Conservation (phyloP, 345 rosid species). For the Camelina hispida region DNA sequence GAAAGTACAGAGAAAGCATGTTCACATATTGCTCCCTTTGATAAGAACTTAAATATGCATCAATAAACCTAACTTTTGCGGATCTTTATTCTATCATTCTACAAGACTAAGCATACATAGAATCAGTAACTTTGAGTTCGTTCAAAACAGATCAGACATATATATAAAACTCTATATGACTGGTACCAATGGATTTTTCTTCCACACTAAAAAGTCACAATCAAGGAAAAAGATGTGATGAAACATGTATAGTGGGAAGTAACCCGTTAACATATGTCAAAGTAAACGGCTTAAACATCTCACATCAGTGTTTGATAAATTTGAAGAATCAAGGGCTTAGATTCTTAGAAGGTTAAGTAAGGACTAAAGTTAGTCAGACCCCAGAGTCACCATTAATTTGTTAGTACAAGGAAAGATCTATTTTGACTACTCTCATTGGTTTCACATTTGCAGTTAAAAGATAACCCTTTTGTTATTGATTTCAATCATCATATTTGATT, state of each 20-base stretch:
- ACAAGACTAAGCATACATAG: too few species aligned
- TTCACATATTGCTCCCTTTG: too few species aligned
- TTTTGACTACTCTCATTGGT: background rate
- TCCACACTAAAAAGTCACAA: constrained; percentile 21
- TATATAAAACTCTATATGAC: constrained; percentile 7
- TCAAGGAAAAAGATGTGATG: constrained; percentile 10
- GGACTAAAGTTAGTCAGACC: constrained; percentile 16
- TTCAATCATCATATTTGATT: background rate
- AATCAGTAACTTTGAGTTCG: too few species aligned
- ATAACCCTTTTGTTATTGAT: background rate
- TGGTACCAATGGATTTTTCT: background rate
- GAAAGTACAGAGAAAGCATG: too few species aligned
- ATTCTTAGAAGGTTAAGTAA: constrained; percentile 11
- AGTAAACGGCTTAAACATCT: constrained; percentile 9
- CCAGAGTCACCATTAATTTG: constrained; percentile 5
- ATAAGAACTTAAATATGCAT: too few species aligned
- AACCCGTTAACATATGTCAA: constrained; percentile 19
- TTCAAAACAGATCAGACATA: too few species aligned
- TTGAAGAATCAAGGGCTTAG: constrained; percentile 1
- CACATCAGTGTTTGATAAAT: constrained; percentile 25
- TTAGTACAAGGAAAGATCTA: background rate
- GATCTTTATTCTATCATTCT: too few species aligned
- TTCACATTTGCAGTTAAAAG: background rate
- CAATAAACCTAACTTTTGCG: too few species aligned
- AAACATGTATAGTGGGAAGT: background rate